Evolutionary conservation across 371 early-diverging fungal genomes (phyloP).

Genomic region (Mucor piriformis): DNA sequence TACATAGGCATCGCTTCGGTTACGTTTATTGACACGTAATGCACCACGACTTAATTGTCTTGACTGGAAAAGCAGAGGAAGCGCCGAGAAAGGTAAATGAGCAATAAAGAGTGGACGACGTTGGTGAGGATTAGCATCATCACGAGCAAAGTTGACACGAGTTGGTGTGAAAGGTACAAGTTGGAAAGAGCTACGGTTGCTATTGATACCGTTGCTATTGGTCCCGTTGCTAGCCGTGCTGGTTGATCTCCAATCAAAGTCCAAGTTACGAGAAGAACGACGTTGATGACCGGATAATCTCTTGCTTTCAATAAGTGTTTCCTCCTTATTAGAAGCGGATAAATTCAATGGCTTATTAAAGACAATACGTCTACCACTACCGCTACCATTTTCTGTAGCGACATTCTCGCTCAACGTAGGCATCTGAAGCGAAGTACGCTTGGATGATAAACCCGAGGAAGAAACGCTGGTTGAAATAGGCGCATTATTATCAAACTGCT

Average conservation of each 20-base stretch:
- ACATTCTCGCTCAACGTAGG: slow-evolving; percentile 38
- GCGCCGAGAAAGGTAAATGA: slow-evolving; percentile 61
- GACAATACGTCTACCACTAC: slow-evolving; percentile 11
- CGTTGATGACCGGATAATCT: slow-evolving; percentile 25
- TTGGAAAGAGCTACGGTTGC: slow-evolving; percentile 12
- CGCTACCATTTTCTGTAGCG: slow-evolving; percentile 4
- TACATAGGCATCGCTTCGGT: slow-evolving; percentile 86
- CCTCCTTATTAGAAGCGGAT: neutral
- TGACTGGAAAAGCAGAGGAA: slow-evolving; percentile 53
- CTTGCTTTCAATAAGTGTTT: slow-evolving; percentile 1
- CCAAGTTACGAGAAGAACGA: slow-evolving; percentile 43
- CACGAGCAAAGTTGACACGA: slow-evolving; percentile 52
- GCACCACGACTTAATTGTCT: slow-evolving; percentile 67
- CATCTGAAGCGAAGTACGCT: slow-evolving; percentile 19
- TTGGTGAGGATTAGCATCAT: slow-evolving; percentile 58
- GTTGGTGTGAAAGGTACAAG: slow-evolving; percentile 56
- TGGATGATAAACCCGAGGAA: neutral
- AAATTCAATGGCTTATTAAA: slow-evolving; percentile 49
- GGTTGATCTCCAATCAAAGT: slow-evolving; percentile 35
- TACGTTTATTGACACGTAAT: slow-evolving; percentile 84
- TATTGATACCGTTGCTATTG: neutral
- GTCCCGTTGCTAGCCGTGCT: neutral
- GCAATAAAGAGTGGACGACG: slow-evolving; percentile 63
- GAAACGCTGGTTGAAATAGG: slow-evolving; percentile 3
- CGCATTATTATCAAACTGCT: slow-evolving; percentile 11